Evolutionary conservation across 805 yeast genomes (phyloP), one percentile per base, ranked within the genome.

Genomic region (Saturnispora sanitii): DNA sequence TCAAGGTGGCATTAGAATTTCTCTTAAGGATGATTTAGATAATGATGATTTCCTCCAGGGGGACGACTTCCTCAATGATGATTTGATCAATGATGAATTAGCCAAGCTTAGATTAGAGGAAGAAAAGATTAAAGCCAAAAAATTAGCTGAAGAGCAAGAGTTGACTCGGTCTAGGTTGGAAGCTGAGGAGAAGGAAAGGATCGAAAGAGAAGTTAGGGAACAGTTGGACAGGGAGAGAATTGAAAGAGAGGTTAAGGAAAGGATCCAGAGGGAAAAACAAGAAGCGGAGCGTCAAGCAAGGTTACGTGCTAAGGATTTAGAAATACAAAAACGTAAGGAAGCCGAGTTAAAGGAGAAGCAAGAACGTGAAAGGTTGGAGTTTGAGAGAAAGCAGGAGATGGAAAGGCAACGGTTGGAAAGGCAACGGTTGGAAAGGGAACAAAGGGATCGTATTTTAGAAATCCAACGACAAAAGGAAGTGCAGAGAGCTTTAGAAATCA

Each of bases 201-300:
- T 33, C n/a, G 36, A 33, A 28, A 20, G n/a, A 18, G 28, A 33
- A 23, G 36, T 22, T 15, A 20, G 28, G 11, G 36, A 18, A 7
- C 13, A 16, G 13, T 6, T 33, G 11, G 38, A 35, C n/a, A 25
- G 38, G 7, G 38, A 27, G n/a, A 36, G 19, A 20, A 16, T 20
- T 13, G 38, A 36, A n/a, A 36, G 25, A 25, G 38, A 27, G 18
- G 33, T 13, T 22, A 33, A 17, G n/a, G 36, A 33, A 7, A 33
- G 19, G 19, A 12, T 19, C 8, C 16, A 16, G 18, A 18, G 6
- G 25, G 35, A 32, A 32, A 6, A 4, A 21, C n/a, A 11, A 23
- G 28, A 6, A 8, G 22, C 4, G 3, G 36, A 33, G 13, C 40
- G 30, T 17, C 30, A 37, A 23, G 12, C 18, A 9, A 16, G 12